Base-by-base conservation (phyloP, 2,329 filamentous ascomycete genomes). In the Fusarium praegraminearum region DNA sequence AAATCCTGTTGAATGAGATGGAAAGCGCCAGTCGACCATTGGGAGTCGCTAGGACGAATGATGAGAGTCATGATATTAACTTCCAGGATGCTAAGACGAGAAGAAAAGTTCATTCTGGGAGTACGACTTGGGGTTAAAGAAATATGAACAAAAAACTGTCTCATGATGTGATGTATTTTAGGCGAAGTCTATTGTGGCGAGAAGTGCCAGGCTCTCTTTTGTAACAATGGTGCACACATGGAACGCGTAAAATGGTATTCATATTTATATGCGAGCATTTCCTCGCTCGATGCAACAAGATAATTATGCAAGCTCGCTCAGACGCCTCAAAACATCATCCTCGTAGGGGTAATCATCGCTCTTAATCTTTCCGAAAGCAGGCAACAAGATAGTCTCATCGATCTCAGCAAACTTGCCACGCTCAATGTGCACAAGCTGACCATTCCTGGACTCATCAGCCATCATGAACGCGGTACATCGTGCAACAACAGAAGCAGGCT, bases 401-500 rank as follows among this genome's bases (percentile, higher is more conserved):
- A 89, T 80, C 74, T 89, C 87, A 60, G 77, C 80, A 70, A 82
- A 86, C 54, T 81, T 80, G 0, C 86, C 84, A 12, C 80, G 76
- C 58, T 78, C 78, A 13, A 85, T 79, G 66, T 85, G 86, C n/a
- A 89, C 80, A 28, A 85, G 73, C 35, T 89, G 82, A 4, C 85
- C 86, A 43, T 87, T 79, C 50, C 84, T 77, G 1, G 75, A 71
- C 15, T 73, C 65, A 62, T 88, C 84, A 1, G 78, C 80, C 80
- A 89, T 86, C 20, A 89, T 70, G 35, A 83, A 76, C 1, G 79
- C 84, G 1, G 82, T 85, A 7, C 80, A 81, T 4, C 78, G 80
- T 3, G 86, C 87, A 1, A 88, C 86, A 1, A 76, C 80, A 2
- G 79, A 78, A 0, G 85, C 75, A 0, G 79, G 66, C 75, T 89